phyloP scores from a whole-genome alignment of 345 rosid species.

The Rhizophora apiculata region DNA sequence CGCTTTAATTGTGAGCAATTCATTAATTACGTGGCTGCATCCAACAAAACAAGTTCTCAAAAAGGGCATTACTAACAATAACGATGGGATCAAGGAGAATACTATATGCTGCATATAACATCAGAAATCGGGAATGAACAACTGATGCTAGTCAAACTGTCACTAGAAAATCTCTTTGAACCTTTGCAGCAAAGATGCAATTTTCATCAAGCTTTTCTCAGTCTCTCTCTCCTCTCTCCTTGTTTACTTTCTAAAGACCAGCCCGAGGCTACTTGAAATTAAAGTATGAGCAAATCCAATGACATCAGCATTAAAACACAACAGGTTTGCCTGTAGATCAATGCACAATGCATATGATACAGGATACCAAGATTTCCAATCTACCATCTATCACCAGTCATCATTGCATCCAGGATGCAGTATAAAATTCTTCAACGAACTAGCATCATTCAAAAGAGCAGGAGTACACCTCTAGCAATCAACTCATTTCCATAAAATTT shows the following conservation, averaged over 20 bases:
- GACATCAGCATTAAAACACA: too few relatives aligned
- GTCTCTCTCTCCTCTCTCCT: not conserved
- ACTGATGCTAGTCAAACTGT: too few relatives aligned
- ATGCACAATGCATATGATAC: too few relatives aligned
- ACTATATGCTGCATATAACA: not conserved
- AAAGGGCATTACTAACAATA: not conserved
- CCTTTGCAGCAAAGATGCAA: not conserved
- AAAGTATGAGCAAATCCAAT: not conserved
- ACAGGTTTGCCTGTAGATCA: too few relatives aligned
- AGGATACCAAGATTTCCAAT: too few relatives aligned
- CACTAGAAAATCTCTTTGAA: not conserved
- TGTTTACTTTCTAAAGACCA: not conserved
- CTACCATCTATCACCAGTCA: too few relatives aligned
- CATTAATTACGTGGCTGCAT: slow-evolving; percentile 41
- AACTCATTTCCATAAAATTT: too few relatives aligned
- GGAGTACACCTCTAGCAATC: too few relatives aligned
- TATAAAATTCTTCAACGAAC: too few relatives aligned
- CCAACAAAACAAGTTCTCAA: slow-evolving; percentile 3
- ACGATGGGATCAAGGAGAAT: not conserved
- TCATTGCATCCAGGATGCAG: too few relatives aligned
- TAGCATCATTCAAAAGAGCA: too few relatives aligned
- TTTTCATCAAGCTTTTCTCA: not conserved
- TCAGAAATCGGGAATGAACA: not conserved
- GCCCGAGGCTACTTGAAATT: not conserved
- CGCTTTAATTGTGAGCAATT: slow-evolving; percentile 44